Conservation (phyloP, 2,329 filamentous ascomycete species). For the Colletotrichum cordylinicola region DNA sequence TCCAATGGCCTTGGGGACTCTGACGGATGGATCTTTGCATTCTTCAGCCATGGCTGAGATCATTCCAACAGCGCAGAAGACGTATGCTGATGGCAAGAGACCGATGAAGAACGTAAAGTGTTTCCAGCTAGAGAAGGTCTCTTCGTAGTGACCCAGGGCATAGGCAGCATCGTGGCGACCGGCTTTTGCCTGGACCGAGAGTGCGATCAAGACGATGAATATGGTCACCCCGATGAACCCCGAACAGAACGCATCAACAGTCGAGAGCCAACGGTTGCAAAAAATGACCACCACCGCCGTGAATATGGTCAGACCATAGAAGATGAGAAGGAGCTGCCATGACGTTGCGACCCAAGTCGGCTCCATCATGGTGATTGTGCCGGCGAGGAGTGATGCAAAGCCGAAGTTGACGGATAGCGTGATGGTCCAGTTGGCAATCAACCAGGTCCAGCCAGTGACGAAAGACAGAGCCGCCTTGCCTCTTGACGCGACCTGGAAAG, state of each 20-base stretch:
- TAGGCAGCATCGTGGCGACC: neutral
- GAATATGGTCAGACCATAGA: slow-evolving; percentile 71
- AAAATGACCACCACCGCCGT: slow-evolving; percentile 70
- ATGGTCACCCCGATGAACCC: neutral
- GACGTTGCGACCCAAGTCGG: slow-evolving; percentile 50
- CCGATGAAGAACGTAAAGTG: slow-evolving; percentile 57
- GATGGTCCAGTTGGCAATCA: slow-evolving; percentile 82
- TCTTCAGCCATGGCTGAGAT: slow-evolving; percentile 75
- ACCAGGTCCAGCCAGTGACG: slow-evolving; percentile 70
- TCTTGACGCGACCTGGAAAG: slow-evolving; percentile 64
- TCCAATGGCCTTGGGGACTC: slow-evolving; percentile 77
- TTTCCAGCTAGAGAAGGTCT: neutral
- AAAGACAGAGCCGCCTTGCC: slow-evolving; percentile 67
- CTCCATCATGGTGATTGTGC: slow-evolving; percentile 61
- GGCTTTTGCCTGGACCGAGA: neutral
- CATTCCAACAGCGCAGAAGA: slow-evolving; percentile 69
- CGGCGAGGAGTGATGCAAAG: slow-evolving; percentile 68
- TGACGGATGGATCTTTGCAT: slow-evolving; percentile 66
- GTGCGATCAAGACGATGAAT: neutral
- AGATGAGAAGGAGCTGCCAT: slow-evolving; percentile 77
- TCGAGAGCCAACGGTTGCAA: slow-evolving; percentile 69
- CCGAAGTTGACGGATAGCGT: slow-evolving; percentile 80
- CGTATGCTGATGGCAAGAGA: slow-evolving; percentile 77
- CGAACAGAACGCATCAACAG: slow-evolving; percentile 57
- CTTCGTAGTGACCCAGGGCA: slow-evolving; percentile 44